Conservation (phyloP, 2,329 filamentous ascomycete species). For the Cladosporium oxysporum region DNA sequence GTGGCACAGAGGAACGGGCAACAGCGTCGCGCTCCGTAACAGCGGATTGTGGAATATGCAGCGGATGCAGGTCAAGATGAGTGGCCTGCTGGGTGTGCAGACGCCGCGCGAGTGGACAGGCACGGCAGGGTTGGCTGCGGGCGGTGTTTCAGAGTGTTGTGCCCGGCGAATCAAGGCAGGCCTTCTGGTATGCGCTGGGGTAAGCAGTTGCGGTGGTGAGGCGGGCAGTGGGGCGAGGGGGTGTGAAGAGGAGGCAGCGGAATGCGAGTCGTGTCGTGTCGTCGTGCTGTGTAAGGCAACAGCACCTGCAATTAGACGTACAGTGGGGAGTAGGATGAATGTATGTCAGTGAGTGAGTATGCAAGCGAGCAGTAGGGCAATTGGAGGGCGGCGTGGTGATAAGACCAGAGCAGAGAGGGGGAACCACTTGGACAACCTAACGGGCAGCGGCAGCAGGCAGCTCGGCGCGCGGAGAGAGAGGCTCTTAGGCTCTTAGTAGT, state of each 20-base stretch:
- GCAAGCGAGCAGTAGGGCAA: background rate
- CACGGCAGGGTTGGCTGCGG: constrained; percentile 15
- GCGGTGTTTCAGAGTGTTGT: constrained; percentile 18
- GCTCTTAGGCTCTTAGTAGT: background rate
- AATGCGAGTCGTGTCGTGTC: background rate
- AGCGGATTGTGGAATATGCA: constrained; percentile 20
- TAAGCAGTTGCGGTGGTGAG: background rate
- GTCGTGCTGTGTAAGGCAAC: too few relatives aligned
- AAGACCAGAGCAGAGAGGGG: background rate
- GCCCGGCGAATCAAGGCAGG: constrained; percentile 17
- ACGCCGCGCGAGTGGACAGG: constrained; percentile 19
- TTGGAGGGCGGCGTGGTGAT: background rate
- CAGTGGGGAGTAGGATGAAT: too few relatives aligned
- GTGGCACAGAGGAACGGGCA: constrained; percentile 20
- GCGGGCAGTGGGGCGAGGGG: constrained; percentile 1
- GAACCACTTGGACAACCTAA: background rate
- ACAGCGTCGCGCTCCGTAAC: constrained; percentile 18
- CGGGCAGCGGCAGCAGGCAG: background rate
- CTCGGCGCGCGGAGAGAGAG: constrained; percentile 1
- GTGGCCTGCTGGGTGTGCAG: constrained; percentile 9
- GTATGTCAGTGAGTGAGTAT: background rate
- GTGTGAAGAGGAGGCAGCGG: background rate
- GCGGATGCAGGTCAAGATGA: constrained; percentile 18
- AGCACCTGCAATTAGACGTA: background rate
- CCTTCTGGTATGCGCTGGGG: constrained; percentile 8